Evolutionary conservation across 345 rosid genomes (phyloP), one percentile per base, ranked within the genome.

Genomic region (Eucalyptus dawsonii): DNA sequence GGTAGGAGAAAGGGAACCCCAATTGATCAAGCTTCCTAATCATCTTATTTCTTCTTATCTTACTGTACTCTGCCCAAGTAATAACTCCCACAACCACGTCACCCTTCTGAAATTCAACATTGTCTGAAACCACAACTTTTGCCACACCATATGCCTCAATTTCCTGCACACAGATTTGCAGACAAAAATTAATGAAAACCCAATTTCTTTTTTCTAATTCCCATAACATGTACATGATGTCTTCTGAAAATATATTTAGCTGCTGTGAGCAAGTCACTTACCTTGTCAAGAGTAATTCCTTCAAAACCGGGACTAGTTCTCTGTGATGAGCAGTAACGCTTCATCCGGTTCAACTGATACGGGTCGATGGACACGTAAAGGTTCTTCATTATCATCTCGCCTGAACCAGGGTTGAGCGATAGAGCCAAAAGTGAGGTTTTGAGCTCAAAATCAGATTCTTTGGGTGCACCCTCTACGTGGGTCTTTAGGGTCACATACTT

Each of bases 1-100:
- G 95, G 86, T 92, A 60, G 3, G 97, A 94, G 62, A 93, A 85
- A 2, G 97, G 96, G 86, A 95, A 93, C 24, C 95, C 95, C 95
- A 94, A 89, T 17, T 94, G 89, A 37, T 95, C 95, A 29, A 94
- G 90, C 87, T 93, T 94, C 88, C 92, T 90, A 8, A 93, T 51
- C 85, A 87, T 87, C 25, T 88, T 92, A 29, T 91, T 92, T 2
- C 91, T 91, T 89, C 92, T 89, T 16, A 93, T 90, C 6, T 90
- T 92, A 56, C 89, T 90, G 49, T 94, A 94, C 44, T 94, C 94
- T 87, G 93, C 97, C 96, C 96, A 94, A 9, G 87, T 72, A 50
- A 94, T 21, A 24, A 56, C 29, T 31, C 95, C 97, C 5, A 40
- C 88, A 6, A 94, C 94, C 91, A 94, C 60, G 54, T 95, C 95